phyloP scores from a whole-genome alignment of 2,329 filamentous ascomycete species.

The Graphiopsis chlorocephala region DNA sequence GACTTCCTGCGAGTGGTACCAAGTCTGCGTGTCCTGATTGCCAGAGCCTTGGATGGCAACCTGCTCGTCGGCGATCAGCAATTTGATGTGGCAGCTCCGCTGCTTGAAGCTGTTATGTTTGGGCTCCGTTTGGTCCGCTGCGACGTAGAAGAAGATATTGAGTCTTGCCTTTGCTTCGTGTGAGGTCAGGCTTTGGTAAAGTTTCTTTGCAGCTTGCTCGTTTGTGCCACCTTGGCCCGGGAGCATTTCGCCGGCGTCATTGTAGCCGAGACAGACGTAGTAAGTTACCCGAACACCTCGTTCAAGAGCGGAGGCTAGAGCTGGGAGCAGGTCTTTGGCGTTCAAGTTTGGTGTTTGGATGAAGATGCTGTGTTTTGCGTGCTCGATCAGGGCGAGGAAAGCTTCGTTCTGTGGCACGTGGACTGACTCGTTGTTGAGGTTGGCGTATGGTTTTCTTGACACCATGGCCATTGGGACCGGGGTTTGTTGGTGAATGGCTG shows the following conservation, averaged over 20 bases:
- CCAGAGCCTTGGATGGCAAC: conserved; percentile 72
- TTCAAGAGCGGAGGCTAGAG: conserved; percentile 62
- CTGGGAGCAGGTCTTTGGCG: conserved; percentile 63
- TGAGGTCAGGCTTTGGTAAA: conserved; percentile 52
- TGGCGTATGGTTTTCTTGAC: conserved; percentile 65
- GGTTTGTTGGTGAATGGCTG: conserved; percentile 44
- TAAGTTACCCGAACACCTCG: conserved; percentile 66
- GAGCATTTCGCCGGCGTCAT: conserved; percentile 72
- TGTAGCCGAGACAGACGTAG: conserved; percentile 76
- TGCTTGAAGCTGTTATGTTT: conserved; percentile 65
- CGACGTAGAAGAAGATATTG: conserved; percentile 68
- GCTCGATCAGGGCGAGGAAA: conserved; percentile 66
- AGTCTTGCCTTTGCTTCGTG: conserved; percentile 44
- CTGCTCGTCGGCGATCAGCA: conserved; percentile 68
- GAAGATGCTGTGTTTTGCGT: conserved; percentile 64
- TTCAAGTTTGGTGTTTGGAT: conserved; percentile 79
- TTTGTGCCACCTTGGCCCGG: conserved; percentile 74
- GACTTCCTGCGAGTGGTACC: conserved; percentile 75
- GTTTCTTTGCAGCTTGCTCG: conserved; percentile 62
- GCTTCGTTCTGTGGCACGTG: conserved; percentile 72
- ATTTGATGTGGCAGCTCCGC: conserved; percentile 72
- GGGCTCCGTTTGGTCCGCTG: conserved; percentile 67
- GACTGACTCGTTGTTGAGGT: conserved; percentile 58
- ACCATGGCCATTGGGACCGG: conserved; percentile 65
- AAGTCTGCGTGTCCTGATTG: conserved; percentile 78